Base-by-base conservation (phyloP, 768 basidiomycete species). In the Nidularia sp. region DNA sequence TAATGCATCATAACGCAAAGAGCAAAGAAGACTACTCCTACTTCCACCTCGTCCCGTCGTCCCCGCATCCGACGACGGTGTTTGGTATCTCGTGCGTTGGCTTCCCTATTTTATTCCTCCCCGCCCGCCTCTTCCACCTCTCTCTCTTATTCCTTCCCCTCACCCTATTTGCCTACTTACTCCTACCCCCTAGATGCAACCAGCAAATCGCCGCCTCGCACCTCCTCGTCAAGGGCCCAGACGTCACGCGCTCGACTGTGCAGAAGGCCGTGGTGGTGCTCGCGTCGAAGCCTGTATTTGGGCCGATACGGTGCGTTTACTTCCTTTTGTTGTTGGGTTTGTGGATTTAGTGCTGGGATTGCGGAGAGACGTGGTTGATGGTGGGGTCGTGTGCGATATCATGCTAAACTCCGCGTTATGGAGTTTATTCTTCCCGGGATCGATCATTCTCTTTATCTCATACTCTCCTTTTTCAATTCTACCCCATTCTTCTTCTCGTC, bases 251-350 rank as follows among this genome's bases (percentile, higher is more conserved):
- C 12, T 93, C 90, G 4, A 98, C 88, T 6, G 97, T 99, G 0
- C 97, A 99, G 68, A 99, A 98, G 65, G 95, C 97, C 0, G 91
- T 99, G 2, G 93, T 98, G 0, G 90, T 99, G 2, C 75, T 99
- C 34, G 94, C 93, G 3, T 83, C 87, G 9, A 90, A 90, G 62
- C 93, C 93, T 0, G 81, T 95, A 2, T 96, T 96, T 62, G 97
- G 97, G 9, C 93, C 93, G 7, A 92, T 98, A 68, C 83, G 95
- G 88, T 89, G 15, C 29, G 62, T 56, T 15, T 2, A 29, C 25
- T 29, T 29, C 4, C 25, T 2, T 29, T 29, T 29, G 25, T 29
- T 29, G 4, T 29, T 29, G 25, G 25, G 4, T 29, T 29, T 29
- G 25, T 29, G 25, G 25, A 4, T 29, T 29, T 29, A 29, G 25